Evolutionary conservation across 768 basidiomycete genomes (phyloP).

Genomic region (Fomitopsis pulvina): DNA sequence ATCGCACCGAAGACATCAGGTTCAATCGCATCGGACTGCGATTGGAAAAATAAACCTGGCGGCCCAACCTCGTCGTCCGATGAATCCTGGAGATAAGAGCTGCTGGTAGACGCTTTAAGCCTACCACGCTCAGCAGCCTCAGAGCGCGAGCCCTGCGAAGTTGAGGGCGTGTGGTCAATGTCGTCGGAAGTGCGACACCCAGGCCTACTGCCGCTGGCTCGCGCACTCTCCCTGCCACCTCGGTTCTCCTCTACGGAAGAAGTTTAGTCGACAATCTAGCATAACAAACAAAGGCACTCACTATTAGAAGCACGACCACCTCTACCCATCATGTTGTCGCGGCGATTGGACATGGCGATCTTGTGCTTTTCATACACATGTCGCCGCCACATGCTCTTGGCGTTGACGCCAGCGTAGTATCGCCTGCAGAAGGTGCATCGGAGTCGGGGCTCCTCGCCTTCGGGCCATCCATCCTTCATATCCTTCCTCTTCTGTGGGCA

Average conservation of each 20-base stretch:
- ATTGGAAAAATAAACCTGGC: not conserved
- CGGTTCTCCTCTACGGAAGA: conserved; percentile 14
- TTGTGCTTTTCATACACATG: conserved; percentile 89
- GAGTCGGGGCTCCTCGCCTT: conserved; percentile 73
- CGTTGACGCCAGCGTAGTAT: conserved; percentile 81
- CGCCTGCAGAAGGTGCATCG: conserved; percentile 82
- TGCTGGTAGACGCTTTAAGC: not conserved
- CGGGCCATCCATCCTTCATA: conserved; percentile 69
- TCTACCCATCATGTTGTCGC: conserved; percentile 56
- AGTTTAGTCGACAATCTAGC: not conserved
- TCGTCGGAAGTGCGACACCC: not conserved
- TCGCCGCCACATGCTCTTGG: conserved; percentile 87
- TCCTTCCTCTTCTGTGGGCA: conserved; percentile 83
- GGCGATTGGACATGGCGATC: conserved; percentile 83
- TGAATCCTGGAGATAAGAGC: not conserved
- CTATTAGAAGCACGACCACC: conserved; percentile 61
- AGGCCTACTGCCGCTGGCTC: not conserved
- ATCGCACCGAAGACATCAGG: not conserved
- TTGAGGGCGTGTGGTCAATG: not conserved
- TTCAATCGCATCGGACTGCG: not conserved
- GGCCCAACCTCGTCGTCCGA: not conserved
- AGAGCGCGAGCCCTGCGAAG: not conserved
- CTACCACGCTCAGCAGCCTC: no score
- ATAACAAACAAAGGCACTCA: no score
- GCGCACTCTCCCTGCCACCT: conserved; percentile 46